Percentiles rank a stretch among this genome's conserved stretches.
Evolutionary conservation across 2,329 filamentous ascomycete species (phyloP).

Genomic region (Aspergillus sp.): DNA sequence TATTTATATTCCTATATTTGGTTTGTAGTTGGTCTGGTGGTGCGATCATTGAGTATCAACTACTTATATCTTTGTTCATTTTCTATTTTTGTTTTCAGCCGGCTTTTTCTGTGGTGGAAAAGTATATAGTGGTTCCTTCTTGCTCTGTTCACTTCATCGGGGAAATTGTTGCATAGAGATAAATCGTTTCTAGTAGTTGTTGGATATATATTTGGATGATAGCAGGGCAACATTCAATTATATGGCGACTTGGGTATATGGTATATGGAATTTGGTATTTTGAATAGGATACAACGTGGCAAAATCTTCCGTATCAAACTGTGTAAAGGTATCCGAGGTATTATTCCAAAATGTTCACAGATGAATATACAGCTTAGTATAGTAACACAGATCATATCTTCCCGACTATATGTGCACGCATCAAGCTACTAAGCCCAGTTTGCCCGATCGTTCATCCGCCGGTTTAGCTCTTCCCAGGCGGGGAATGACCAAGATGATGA

Average conservation of each 20-base stretch:
- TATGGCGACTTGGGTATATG: no score
- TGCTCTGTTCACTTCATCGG: background rate
- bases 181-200: no score
- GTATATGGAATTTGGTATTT: background rate
- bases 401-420: background rate
- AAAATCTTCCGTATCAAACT: background rate
- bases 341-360: background rate
- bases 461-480: background rate
- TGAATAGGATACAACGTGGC: background rate
- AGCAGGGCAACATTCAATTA: background rate
- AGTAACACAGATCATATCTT: background rate
- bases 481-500: constrained; percentile 10
- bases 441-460: background rate
- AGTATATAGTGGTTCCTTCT: background rate
- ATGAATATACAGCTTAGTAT: no score
- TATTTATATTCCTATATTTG: no score
- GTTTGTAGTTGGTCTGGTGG: no score
- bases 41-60: no score
- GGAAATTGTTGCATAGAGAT: constrained; percentile 7
- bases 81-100: no score
- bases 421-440: background rate
- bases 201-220: background rate
- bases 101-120: background rate
- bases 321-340: background rate
- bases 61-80: no score